These are phyloP conservation scores for Suhomyces bolitotheri DNA, from an alignment of 1,139 yeast genomes.

Conservation along the genomic window DNA sequence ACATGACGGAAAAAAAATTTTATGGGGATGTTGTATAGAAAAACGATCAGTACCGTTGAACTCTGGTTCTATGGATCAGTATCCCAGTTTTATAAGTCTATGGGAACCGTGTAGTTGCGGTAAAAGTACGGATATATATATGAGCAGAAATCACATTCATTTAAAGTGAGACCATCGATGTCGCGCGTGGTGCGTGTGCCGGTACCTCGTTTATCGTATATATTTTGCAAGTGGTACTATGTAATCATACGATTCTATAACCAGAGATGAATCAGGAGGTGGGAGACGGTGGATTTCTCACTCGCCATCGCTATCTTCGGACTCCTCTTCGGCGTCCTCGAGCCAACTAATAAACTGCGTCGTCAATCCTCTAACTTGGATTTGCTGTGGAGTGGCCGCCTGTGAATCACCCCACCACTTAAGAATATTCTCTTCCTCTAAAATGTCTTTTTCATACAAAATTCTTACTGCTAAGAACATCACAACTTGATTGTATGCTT, in stretches of 20 bases:
- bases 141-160: constrained; percentile 7
- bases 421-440: constrained; percentile 78
- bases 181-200: constrained; percentile 7
- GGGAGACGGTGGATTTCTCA: constrained; percentile 1
- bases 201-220: constrained; percentile 12
- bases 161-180: constrained; percentile 1
- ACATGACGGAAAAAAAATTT: constrained; percentile 3
- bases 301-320: constrained; percentile 37
- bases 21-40: no score
- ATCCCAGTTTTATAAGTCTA: no score
- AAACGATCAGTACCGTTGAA: no score
- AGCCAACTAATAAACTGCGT: constrained; percentile 85
- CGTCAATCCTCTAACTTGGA: constrained; percentile 55
- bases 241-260: constrained; percentile 12
- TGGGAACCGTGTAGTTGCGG: no score
- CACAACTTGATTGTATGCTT: constrained; percentile 46
- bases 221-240: not conserved
- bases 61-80: not conserved
- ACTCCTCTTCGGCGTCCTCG: constrained; percentile 82
- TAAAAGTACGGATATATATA: no score
- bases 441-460: constrained; percentile 75
- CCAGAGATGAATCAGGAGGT: constrained; percentile 3
- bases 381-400: constrained; percentile 43
- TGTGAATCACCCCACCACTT: constrained; percentile 71
- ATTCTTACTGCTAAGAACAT: constrained; percentile 65